These are phyloP conservation scores for Porodaedalea pini DNA, from an alignment of 1,284 basidiomycete genomes.

Conservation along the genomic window DNA sequence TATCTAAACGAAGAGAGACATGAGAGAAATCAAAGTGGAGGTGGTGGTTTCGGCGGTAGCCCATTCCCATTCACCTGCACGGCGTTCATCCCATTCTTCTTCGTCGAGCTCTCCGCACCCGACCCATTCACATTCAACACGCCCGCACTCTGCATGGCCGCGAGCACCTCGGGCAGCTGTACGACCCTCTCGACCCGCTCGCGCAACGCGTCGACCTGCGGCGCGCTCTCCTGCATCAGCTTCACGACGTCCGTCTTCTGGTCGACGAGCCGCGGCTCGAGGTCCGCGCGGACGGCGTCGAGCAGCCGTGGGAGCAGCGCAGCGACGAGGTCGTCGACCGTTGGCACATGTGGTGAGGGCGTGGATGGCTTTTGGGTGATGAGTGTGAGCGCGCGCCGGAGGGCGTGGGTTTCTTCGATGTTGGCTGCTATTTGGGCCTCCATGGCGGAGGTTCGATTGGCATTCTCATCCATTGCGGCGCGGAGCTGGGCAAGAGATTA, in stretches of 20 bases:
- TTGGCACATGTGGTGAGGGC: slow-evolving; percentile 1
- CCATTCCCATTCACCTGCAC: no score
- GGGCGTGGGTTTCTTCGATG: slow-evolving; percentile 5
- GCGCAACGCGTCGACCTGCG: background rate
- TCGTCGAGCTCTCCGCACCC: no score
- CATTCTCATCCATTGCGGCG: background rate
- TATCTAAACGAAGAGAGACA: no score
- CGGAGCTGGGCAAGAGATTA: background rate
- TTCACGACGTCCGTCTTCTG: slow-evolving; percentile 6
- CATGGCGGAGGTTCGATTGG: background rate
- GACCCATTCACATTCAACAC: background rate
- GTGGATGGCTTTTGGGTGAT: no score
- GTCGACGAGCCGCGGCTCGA: background rate
- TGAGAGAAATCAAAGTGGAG: no score
- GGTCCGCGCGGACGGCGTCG: slow-evolving; percentile 8
- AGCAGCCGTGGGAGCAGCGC: slow-evolving; percentile 10
- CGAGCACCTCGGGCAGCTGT: slow-evolving; percentile 5
- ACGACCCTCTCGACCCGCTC: slow-evolving; percentile 6
- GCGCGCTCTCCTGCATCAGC: background rate
- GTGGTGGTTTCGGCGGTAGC: no score
- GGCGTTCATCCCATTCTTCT: no score
- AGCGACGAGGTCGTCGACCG: slow-evolving; percentile 8
- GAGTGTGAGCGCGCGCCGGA: background rate
- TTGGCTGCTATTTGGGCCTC: slow-evolving; percentile 3
- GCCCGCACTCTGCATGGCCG: slow-evolving; percentile 1